Conservation (phyloP, 805 yeast genomes). For the Candida ficus region DNA sequence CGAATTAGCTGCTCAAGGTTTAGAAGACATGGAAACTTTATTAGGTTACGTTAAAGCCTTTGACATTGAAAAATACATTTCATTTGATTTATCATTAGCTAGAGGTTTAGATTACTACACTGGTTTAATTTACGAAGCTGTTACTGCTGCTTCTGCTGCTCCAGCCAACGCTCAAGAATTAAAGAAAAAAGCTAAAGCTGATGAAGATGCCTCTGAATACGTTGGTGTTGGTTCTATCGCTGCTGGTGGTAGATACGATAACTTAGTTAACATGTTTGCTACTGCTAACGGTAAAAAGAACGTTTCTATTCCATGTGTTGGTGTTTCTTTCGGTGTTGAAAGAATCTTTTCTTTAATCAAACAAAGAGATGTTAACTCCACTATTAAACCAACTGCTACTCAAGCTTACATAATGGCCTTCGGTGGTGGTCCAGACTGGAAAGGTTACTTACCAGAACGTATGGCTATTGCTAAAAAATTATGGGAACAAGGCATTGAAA, state of each 20-base stretch:
- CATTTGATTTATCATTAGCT: conserved; percentile 92
- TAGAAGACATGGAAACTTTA: conserved; percentile 71
- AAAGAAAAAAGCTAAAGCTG: conserved; percentile 41
- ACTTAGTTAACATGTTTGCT: conserved; percentile 93
- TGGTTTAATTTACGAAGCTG: conserved; percentile 95
- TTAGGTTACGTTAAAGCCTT: conserved; percentile 81
- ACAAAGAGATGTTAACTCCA: conserved; percentile 54
- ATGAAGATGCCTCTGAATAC: conserved; percentile 90
- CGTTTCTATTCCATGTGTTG: conserved; percentile 90
- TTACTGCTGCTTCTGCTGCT: conserved; percentile 94
- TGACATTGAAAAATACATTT: conserved; percentile 58
- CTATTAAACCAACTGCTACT: conserved; percentile 78
- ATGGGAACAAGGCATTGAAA: conserved; percentile 86
- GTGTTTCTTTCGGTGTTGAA: conserved; percentile 95
- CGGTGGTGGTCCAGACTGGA: conserved; percentile 97
- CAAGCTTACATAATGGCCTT: conserved; percentile 96
- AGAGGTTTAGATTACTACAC: conserved; percentile 98
- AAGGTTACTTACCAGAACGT: conserved; percentile 87
- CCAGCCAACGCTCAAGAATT: conserved; percentile 73
- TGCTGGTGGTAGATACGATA: conserved; percentile 98
- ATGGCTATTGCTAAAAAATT: conserved; percentile 77
- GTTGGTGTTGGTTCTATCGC: conserved; percentile 99
- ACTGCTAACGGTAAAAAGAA: conserved; percentile 74
- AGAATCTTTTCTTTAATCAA: conserved; percentile 87
- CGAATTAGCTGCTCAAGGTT: conserved; percentile 73